Evolutionary conservation across 2,329 filamentous ascomycete species (phyloP), one percentile per base, ranked within the genome.

Genomic region (Colletotrichum lindemuthianum): DNA sequence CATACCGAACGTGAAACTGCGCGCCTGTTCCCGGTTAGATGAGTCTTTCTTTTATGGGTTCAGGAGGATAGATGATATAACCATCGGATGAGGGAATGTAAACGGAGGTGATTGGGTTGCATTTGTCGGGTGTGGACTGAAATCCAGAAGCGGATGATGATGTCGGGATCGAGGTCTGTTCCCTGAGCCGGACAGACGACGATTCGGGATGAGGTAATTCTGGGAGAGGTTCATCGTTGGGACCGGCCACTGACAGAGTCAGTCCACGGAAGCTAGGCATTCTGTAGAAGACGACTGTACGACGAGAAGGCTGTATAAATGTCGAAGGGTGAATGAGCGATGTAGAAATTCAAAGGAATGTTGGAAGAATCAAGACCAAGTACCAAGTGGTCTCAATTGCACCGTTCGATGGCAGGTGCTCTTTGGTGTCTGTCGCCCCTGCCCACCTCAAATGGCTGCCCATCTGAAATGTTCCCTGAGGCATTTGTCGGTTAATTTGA

Each of bases 141-240:
- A 53, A 37, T 13, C 53, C 40, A 8, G 33, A 54, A 33, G 11
- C 4, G 10, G 33, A 33, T 6, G 57, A 39, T 12, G 61, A 59
- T 15, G 24, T 37, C n/a, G 54, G 39, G 34, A 48, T 34, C 15
- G 32, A 8, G 12, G 56, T 8, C 8, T 43, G 40, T 15, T 69
- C 70, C 49, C 72, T 59, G 33, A 80, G 75, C 3, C 70, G 73
- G 47, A 81, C 76, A 13, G 81, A 84, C 0, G 81, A 80, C 53
- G 77, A 79, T 53, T 86, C 83, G 0, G 84, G 84, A 66, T 87
- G 84, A 16, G 83, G 82, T 69, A 84, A 87, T 69, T 88, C 86
- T 12, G 81, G 80, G 3, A 88, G 76, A 16, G 70, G 72, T 48
- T 76, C 71, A 9, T 74, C 69, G 3, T 74, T 72, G 13, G 75